phyloP scores from a whole-genome alignment of 169 alveolate species.

The Blepharisma undulans region DNA sequence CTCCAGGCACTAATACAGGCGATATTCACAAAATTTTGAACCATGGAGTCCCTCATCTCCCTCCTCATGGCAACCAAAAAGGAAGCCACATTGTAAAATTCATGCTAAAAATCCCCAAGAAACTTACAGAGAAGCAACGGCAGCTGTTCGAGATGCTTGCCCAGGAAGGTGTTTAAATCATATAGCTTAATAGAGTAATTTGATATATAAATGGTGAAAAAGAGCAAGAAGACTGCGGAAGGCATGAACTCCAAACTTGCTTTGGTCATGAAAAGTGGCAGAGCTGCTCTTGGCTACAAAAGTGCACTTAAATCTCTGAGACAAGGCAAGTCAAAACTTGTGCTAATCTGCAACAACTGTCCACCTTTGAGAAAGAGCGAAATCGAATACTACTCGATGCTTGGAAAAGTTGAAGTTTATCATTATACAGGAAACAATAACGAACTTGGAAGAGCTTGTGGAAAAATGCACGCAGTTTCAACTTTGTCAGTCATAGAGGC shows the following conservation, averaged over 20 bases:
- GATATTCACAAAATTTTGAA: slow-evolving; percentile 46
- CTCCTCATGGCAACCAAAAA: slow-evolving; percentile 50
- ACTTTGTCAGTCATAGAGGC: slow-evolving; percentile 76
- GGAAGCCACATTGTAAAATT: slow-evolving; percentile 57
- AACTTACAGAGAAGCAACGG: slow-evolving; percentile 47
- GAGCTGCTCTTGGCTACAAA: slow-evolving; percentile 75
- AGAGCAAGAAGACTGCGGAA: slow-evolving; percentile 66
- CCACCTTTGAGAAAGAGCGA: slow-evolving; percentile 85
- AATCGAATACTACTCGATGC: slow-evolving; percentile 77
- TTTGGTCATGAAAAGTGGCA: slow-evolving; percentile 85
- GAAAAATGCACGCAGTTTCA: slow-evolving; percentile 82
- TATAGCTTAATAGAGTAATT: neutral
- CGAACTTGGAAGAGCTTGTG: slow-evolving; percentile 87
- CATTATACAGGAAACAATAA: slow-evolving; percentile 85
- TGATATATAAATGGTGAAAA: slow-evolving; percentile 43
- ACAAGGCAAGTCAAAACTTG: slow-evolving; percentile 79
- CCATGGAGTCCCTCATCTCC: slow-evolving; percentile 56
- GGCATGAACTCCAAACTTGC: slow-evolving; percentile 79
- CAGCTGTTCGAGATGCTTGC: slow-evolving; percentile 48
- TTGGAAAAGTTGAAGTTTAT: slow-evolving; percentile 73
- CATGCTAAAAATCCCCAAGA: slow-evolving; percentile 55
- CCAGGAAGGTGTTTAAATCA: slow-evolving; percentile 30
- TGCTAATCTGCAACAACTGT: slow-evolving; percentile 81
- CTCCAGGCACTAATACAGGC: slow-evolving; percentile 58
- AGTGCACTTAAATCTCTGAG: slow-evolving; percentile 81